Evolutionary conservation across 108 stramenopile species (phyloP).

Genomic region (Fragilaria crotonensis): DNA sequence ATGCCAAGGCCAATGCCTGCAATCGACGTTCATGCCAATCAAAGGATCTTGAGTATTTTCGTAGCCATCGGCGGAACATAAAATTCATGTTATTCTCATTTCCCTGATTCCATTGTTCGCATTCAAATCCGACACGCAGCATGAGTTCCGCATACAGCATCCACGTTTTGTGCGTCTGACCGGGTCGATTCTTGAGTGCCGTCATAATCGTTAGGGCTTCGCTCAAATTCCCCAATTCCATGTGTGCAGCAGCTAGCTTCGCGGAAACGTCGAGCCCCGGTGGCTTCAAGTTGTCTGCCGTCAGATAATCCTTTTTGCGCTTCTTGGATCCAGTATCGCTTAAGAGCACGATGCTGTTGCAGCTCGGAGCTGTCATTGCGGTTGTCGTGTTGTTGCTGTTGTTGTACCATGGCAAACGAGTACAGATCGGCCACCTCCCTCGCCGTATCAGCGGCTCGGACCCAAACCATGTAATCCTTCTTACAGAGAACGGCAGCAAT

Average conservation of each 20-base stretch:
- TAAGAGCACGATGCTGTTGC: conserved; percentile 24
- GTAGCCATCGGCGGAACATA: conserved; percentile 80
- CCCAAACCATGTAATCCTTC: conserved; percentile 72
- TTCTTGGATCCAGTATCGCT: conserved; percentile 55
- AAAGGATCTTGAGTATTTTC: conserved; percentile 63
- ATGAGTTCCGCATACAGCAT: conserved; percentile 78
- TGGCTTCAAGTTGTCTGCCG: conserved; percentile 68
- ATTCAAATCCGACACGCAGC: conserved; percentile 77
- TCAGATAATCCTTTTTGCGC: conserved; percentile 54
- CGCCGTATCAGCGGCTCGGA: conserved; percentile 70
- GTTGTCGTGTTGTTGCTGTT: background rate
- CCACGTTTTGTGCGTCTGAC: conserved; percentile 40
- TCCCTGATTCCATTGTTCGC: conserved; percentile 61
- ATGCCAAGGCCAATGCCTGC: conserved; percentile 62
- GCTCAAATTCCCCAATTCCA: conserved; percentile 58
- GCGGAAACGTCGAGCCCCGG: conserved; percentile 73
- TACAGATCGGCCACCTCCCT: conserved; percentile 50
- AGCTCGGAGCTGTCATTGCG: conserved; percentile 2
- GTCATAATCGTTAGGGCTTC: conserved; percentile 73
- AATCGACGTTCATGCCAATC: conserved; percentile 80
- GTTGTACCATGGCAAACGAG: conserved; percentile 9
- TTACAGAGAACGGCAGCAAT: conserved; percentile 75
- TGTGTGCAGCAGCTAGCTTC: conserved; percentile 61
- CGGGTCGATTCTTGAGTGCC: conserved; percentile 45
- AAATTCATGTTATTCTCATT: conserved; percentile 44